Evolutionary conservation across 2,329 filamentous ascomycete species (phyloP), one percentile per base, ranked within the genome.

Genomic region (Botrytis paeoniae): DNA sequence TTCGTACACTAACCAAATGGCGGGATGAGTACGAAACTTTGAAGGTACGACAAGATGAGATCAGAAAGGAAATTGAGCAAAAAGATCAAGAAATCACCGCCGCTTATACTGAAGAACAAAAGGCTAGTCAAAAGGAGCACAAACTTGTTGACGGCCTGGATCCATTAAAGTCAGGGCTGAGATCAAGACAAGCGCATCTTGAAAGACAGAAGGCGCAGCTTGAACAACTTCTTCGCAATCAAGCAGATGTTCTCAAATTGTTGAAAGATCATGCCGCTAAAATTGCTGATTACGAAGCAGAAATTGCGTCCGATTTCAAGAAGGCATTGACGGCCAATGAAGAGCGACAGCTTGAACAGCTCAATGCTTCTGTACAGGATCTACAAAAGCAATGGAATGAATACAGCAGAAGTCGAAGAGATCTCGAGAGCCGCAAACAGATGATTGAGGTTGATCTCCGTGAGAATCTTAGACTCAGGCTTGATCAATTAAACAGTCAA

Each of bases 61-160:
- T 97, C 71, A 88, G 89, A 69, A 85, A 83, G 22, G 88, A 94
- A 78, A 87, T 97, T 70, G 92, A 97, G 77, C 85, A 86, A 74
- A 91, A 97, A 77, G 93, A 97, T 76, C 95, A 98, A 80, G 89
- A 96, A 79, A 93, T 98, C 76, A 98, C 95, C 1, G 89, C 87
- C 69, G 93, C 95, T n/a, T 89, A 94, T 79, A 92, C 94, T 70
- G 92, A 95, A 73, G 83, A 95, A 63, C 92, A 95, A 78, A 97
- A 95, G 82, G 85, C 93, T 20, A 92, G 96, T 79, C 93, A 96
- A 80, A 89, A 89, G 80, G 87, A 92, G 76, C 87, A 89, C 45
- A 92, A 95, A 80, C 88, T 94, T 74, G 93, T 97, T 72, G 89
- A 91, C 75, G 93, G 93, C 75, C 95, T 95, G 77, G 92, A 92